Percentiles rank a stretch among this genome's conserved stretches.
Conservation (phyloP, 1,284 basidiomycete genomes). For the Sanghuangporus baumii region DNA sequence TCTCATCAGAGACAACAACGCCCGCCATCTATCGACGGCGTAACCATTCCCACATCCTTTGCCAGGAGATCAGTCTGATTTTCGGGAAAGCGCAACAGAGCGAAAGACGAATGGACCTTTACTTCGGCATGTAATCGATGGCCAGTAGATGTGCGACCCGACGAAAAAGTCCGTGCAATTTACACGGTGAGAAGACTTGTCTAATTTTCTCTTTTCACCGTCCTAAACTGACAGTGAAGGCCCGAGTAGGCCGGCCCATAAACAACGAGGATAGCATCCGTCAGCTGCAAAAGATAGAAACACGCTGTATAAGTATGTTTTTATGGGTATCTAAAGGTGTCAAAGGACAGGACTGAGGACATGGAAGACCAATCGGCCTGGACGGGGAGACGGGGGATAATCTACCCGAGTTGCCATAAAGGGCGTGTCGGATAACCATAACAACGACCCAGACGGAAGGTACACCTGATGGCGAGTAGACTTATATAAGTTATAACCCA, state of each 20-base stretch:
- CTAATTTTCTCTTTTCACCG: neutral
- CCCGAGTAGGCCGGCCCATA: neutral
- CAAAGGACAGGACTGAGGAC: no score
- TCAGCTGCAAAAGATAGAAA: neutral
- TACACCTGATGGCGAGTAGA: conserved; percentile 1
- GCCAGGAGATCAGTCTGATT: neutral
- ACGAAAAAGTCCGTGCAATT: neutral
- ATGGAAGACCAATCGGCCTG: conserved; percentile 4
- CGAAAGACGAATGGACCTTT: neutral
- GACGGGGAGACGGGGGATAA: conserved; percentile 5
- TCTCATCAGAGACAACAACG: neutral
- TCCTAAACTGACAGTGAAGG: neutral
- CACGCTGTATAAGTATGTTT: neutral
- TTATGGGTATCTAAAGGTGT: neutral
- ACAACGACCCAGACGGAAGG: conserved; percentile 13
- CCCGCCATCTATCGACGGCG: neutral
- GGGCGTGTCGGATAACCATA: conserved; percentile 7
- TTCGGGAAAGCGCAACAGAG: neutral
- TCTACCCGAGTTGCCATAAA: conserved; percentile 3
- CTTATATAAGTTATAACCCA: conserved; percentile 6
- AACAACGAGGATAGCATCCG: neutral
- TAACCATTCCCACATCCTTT: neutral
- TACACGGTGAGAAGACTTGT: neutral
- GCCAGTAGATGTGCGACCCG: neutral
- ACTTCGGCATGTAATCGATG: neutral